Percentiles rank a stretch among this genome's conserved stretches.
Conservation (phyloP, 306 rosid genomes). For the Cucumis hystrix region DNA sequence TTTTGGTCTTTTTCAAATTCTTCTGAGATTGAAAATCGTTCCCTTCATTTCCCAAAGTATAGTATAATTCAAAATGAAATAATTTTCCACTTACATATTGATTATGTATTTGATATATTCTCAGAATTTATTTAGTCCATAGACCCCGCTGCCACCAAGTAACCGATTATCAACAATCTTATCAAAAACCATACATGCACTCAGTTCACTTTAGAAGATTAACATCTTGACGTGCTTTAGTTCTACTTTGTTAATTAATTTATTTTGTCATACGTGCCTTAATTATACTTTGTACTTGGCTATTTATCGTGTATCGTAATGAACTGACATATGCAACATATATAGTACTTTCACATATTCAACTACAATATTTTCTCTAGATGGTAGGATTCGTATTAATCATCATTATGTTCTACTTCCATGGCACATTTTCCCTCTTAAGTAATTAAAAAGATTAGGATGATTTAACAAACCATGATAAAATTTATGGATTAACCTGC, state of each 20-base stretch:
- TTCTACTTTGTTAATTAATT: neutral
- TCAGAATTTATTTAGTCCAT: too few species aligned
- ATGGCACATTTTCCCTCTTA: neutral
- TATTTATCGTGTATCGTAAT: neutral
- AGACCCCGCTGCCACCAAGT: too few species aligned
- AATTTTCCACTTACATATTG: too few species aligned
- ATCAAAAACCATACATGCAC: too few species aligned
- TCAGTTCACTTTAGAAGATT: too few species aligned
- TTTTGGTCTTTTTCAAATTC: too few species aligned
- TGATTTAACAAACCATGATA: neutral
- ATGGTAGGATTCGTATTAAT: neutral
- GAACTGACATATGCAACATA: neutral
- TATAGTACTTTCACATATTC: neutral
- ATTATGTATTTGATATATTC: too few species aligned
- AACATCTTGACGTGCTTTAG: too few species aligned
- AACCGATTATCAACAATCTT: too few species aligned
- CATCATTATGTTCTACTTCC: neutral
- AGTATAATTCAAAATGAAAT: too few species aligned
- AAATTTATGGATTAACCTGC: conserved; percentile 36
- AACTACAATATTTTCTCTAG: neutral
- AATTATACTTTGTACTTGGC: neutral
- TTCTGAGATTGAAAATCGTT: too few species aligned
- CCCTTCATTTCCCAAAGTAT: too few species aligned
- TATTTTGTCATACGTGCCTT: neutral
- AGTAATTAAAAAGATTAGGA: neutral